A percentile compares a stretch with the other conserved stretches of the same genome.
phyloP scores from a whole-genome alignment of 768 basidiomycete species.

The Rickenella mellea region DNA sequence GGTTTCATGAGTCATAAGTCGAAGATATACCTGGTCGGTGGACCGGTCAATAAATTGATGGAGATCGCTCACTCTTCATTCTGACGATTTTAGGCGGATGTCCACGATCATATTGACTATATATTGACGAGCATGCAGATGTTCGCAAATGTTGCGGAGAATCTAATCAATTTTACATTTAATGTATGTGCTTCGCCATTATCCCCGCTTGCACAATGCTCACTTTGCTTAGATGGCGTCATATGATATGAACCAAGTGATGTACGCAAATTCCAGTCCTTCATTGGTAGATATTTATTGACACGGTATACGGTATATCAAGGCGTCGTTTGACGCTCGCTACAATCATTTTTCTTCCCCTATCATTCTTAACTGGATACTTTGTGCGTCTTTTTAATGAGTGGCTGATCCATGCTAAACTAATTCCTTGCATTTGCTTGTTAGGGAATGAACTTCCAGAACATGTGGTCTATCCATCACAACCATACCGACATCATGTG shows the following conservation, averaged over 20 bases:
- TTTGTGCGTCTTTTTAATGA: constrained; percentile 13
- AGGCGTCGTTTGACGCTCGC: constrained; percentile 16
- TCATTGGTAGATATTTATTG: background rate
- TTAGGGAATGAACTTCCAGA: constrained; percentile 12
- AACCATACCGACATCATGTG: background rate
- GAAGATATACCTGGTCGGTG: constrained; percentile 6
- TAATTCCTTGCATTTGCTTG: background rate
- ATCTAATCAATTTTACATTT: constrained; percentile 16
- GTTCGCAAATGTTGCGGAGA: constrained; percentile 16
- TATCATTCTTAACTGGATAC: constrained; percentile 18
- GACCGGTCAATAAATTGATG: too few relatives aligned
- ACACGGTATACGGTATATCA: too few relatives aligned
- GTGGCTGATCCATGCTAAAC: background rate
- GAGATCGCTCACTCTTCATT: constrained; percentile 2
- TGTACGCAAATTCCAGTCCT: constrained; percentile 6
- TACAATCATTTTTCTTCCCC: constrained; percentile 17
- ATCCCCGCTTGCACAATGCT: background rate
- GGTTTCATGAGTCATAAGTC: constrained; percentile 13
- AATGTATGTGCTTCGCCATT: constrained; percentile 11
- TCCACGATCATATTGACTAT: constrained; percentile 22
- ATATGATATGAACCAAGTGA: constrained; percentile 16
- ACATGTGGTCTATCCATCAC: constrained; percentile 1
- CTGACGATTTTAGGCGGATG: constrained; percentile 14
- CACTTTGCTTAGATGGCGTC: constrained; percentile 10
- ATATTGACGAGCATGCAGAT: constrained; percentile 17